Percentiles rank a stretch among this genome's conserved stretches.
Conservation (phyloP, 2,329 filamentous ascomycete genomes). For the Colletotrichum agaves region DNA sequence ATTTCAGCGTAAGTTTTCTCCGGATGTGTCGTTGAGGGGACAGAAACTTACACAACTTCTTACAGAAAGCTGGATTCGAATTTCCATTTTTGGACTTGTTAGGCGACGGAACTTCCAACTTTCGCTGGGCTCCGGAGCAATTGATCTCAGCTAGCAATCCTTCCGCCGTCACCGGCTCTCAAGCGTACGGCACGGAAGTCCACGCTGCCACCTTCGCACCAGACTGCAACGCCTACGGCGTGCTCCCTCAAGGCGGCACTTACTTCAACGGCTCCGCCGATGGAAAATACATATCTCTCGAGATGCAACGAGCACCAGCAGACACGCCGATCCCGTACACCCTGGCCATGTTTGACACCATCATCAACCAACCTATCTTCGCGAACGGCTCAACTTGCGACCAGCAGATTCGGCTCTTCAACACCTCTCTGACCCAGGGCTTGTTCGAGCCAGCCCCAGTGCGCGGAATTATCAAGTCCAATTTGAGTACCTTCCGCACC, state of each 20-base stretch:
- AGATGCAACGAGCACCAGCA: conserved; percentile 35
- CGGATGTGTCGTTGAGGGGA: not conserved
- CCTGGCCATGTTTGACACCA: conserved; percentile 57
- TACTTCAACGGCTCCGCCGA: conserved; percentile 38
- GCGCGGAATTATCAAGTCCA: conserved; percentile 40
- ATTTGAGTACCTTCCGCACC: conserved; percentile 42
- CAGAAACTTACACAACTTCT: not conserved
- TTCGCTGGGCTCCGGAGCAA: conserved; percentile 60
- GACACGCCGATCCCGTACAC: conserved; percentile 46
- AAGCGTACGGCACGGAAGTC: conserved; percentile 57
- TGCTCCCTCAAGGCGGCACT: conserved; percentile 34
- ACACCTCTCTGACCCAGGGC: conserved; percentile 53
- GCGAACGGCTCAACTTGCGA: conserved; percentile 54
- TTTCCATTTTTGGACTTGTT: conserved; percentile 67
- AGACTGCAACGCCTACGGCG: conserved; percentile 59
- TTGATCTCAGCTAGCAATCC: conserved; percentile 56
- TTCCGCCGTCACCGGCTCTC: conserved; percentile 56
- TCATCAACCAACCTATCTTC: conserved; percentile 65
- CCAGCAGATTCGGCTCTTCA: conserved; percentile 56
- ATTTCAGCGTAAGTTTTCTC: conserved; percentile 57
- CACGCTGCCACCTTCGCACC: conserved; percentile 57
- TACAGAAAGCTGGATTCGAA: conserved; percentile 61
- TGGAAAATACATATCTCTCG: conserved; percentile 32
- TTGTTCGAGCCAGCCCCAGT: conserved; percentile 43
- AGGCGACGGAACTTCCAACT: conserved; percentile 60